Evolutionary conservation across 2,329 filamentous ascomycete species (phyloP), one percentile per base, ranked within the genome.

Genomic region (Colletotrichum sp.): DNA sequence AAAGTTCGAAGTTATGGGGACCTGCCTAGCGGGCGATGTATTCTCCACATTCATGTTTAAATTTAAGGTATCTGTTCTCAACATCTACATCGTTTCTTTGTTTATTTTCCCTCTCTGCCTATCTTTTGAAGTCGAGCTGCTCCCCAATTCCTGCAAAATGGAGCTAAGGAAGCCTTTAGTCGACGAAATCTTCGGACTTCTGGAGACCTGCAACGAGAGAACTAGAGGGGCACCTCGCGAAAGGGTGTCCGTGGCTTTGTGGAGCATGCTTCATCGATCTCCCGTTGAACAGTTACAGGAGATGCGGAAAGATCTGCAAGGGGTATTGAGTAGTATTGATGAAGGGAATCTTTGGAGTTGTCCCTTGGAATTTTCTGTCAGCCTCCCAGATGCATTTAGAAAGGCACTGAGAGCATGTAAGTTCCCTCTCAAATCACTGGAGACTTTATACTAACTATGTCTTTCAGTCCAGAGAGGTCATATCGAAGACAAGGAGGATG

Each of bases 341-440:
- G 18, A n/a, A 49, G 18, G 39, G 16, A n/a, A n/a, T 49, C 39
- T 49, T 12, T 12, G 5, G 39, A 18, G 0, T 12, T 49, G 18
- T 49, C 18, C 3, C 39, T 12, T 18, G 39, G 0, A n/a, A 6
- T n/a, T 49, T n/a, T 49, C 18, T 49, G 18, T 0, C 18, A 10
- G 18, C 39, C 12, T 49, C 18, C 18, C 39, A 49, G 18, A 49
- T 0, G 18, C 39, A n/a, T 49, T 49, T 49, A n/a, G 39, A 0
- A 49, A 0, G 0, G 39, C 39, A 0, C 39, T 49, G 18, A 49
- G 18, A 49, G 39, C 39, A 49, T 49, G 18, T 12, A 49, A 12
- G 39, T n/a, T 0, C 7, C 18, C 39, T n/a, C 18, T 49, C 0
- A 5, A n/a, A 0, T 49, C 39, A n/a, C 0, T 49, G 39, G 2